These are phyloP conservation scores for Talaromyces wortmannii DNA, from an alignment of 495 filamentous ascomycete genomes.

Conservation along the genomic window DNA sequence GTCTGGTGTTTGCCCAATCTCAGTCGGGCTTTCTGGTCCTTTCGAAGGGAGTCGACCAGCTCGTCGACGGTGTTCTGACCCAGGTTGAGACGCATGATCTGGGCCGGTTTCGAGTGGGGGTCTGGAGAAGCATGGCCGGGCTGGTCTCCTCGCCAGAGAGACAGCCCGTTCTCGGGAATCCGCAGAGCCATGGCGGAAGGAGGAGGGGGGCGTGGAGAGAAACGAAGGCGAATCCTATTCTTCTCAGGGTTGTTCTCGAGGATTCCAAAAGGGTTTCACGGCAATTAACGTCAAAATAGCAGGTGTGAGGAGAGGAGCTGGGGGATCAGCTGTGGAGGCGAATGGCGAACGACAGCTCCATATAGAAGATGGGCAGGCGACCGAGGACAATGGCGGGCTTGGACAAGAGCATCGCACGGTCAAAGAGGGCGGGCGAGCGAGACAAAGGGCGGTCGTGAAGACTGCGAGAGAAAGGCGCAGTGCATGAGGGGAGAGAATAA, in stretches of 20 bases:
- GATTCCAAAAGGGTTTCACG: no score
- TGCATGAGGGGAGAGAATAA: neutral
- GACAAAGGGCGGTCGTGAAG: no score
- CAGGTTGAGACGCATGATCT: constrained; percentile 60
- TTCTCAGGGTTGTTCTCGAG: neutral
- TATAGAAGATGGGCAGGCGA: constrained; percentile 19
- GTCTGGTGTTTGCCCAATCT: constrained; percentile 40
- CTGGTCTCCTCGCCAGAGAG: constrained; percentile 34
- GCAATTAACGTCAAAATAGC: neutral
- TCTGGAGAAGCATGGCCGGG: constrained; percentile 15
- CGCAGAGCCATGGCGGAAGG: constrained; percentile 31
- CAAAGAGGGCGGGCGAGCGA: constrained; percentile 7
- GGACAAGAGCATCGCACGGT: constrained; percentile 14
- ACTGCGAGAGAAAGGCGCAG: neutral
- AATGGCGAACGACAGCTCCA: constrained; percentile 29
- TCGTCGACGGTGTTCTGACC: constrained; percentile 61
- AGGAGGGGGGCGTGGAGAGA: neutral
- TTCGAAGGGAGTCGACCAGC: constrained; percentile 59
- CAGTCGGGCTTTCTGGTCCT: constrained; percentile 50
- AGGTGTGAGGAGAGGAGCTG: constrained; percentile 2
- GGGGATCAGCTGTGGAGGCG: constrained; percentile 17
- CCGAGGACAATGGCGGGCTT: constrained; percentile 11
- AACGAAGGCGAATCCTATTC: neutral
- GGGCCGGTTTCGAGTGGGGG: constrained; percentile 26
- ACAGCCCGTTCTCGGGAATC: constrained; percentile 41